Percentiles rank a stretch among this genome's conserved stretches.
These are phyloP conservation scores for Lactarius pseudohatsudake DNA, from an alignment of 768 basidiomycete species.

Conservation along the genomic window DNA sequence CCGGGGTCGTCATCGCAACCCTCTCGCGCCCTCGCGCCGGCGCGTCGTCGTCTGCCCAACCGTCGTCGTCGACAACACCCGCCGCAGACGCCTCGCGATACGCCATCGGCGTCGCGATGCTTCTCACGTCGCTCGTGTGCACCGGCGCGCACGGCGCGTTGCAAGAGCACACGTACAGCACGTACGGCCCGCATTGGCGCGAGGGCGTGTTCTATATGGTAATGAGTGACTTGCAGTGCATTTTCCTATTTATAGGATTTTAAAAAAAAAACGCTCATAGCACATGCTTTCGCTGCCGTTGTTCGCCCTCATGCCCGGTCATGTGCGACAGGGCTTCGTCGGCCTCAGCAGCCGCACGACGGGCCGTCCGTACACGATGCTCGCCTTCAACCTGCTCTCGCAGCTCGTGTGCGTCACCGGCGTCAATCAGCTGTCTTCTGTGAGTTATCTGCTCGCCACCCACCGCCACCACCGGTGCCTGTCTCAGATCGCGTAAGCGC, in stretches of 20 bases:
- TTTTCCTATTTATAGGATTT: too few relatives aligned
- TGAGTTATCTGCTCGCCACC: conserved; percentile 37
- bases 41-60: conserved; percentile 26
- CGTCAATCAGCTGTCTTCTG: conserved; percentile 79
- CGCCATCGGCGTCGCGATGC: conserved; percentile 64
- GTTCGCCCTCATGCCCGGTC: conserved; percentile 60
- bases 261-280: conserved; percentile 31
- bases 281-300: conserved; percentile 78
- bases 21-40: conserved; percentile 53
- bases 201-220: conserved; percentile 87
- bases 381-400: conserved; percentile 63
- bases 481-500: neutral
- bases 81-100: conserved; percentile 43
- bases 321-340: conserved; percentile 54
- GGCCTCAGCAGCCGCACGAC: conserved; percentile 35
- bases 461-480: neutral
- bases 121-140: conserved; percentile 62
- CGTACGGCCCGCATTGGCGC: conserved; percentile 77
- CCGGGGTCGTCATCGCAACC: conserved; percentile 72
- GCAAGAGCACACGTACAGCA: conserved; percentile 73
- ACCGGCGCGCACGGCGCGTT: conserved; percentile 68
- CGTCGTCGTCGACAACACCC: conserved; percentile 11
- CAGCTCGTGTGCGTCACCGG: conserved; percentile 83
- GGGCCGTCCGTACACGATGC: conserved; percentile 51
- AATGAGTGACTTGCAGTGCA: neutral